Percentiles rank a stretch among this genome's conserved stretches.
phyloP scores from a whole-genome alignment of 1,139 yeast genomes.

The Debaryomycetaceae sp. region DNA sequence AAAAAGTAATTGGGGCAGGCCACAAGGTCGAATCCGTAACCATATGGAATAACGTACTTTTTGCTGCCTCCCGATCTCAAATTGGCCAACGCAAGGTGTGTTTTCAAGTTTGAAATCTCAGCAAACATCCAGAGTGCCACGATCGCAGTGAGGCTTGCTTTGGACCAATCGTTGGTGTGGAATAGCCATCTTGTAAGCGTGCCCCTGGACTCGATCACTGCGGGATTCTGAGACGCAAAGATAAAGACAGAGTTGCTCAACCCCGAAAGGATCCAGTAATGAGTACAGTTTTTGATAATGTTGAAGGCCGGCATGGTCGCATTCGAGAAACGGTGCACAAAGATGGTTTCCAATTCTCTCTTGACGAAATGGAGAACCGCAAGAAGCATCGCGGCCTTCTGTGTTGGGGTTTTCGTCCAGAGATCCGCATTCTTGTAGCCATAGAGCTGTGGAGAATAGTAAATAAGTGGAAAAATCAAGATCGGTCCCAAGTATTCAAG shows the following conservation, averaged over 20 bases:
- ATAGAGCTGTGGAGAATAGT: conserved; percentile 22
- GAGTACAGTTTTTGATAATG: conserved; percentile 78
- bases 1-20: conserved; percentile 84
- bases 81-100: conserved; percentile 52
- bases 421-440: conserved; percentile 3
- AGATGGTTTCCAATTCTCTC: conserved; percentile 79
- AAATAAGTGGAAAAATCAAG: conserved; percentile 64
- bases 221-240: conserved; percentile 47
- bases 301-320: conserved; percentile 89
- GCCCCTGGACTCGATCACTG: conserved; percentile 1
- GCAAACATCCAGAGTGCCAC: conserved; percentile 47
- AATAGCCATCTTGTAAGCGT: conserved; percentile 7
- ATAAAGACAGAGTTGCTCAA: conserved; percentile 50
- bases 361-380: conserved; percentile 69
- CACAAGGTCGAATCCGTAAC: conserved; percentile 35
- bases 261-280: conserved; percentile 88
- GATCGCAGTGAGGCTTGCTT: conserved; percentile 25
- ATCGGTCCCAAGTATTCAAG: conserved; percentile 88
- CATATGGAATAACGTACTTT: conserved; percentile 33
- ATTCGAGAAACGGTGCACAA: conserved; percentile 73
- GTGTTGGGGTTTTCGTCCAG: conserved; percentile 36
- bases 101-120: conserved; percentile 61
- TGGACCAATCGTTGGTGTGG: conserved; percentile 16
- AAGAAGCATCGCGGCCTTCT: conserved; percentile 40
- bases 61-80: conserved; percentile 39